Evolutionary conservation across 2,329 filamentous ascomycete species (phyloP), one percentile per base, ranked within the genome.

Genomic region (Calonectria multiphialidica): DNA sequence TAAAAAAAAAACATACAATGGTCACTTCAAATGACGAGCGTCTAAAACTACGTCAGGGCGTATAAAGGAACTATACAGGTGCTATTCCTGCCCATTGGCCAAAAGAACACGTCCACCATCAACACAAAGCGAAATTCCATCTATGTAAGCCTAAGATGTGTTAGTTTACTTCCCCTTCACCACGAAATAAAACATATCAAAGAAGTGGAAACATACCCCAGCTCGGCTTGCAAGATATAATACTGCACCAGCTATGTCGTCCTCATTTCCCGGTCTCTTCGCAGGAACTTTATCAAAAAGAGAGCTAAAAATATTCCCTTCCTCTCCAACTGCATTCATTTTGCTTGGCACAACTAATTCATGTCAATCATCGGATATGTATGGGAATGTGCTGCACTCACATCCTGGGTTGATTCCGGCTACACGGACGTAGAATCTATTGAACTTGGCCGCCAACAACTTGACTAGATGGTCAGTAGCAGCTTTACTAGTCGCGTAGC

Each of bases 401-500:
- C 81, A 83, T 3, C 81, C 81, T 10, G 79, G 77, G 21, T 84
- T 83, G 45, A 84, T 81, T 1, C 81, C 79, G 6, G 74, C 75
- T 7, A 83, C 82, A 30, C 82, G 75, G 2, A 84, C 79, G 37
- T 82, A 82, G 59, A 78, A 80, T 75, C 79, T 75, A 18, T 74
- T 74, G 44, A 87, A 89, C 74, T 89, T 89, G 8, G 83, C 82
- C 7, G 88, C 87, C 68, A 90, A 73, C 66, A 89, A 76, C 62
- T 77, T 82, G 2, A 89, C 87, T 16, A 89, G 75, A 81, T 89
- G 87, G 77, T 89, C 87, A 1, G 87, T 88, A 0, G 86, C 87
- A 1, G 87, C 87, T 74, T 89, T 89, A 73, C 86, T 89, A 0
- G 85, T 78, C 0, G 87, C 87, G 72, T 89, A 89, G 74, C 85